phyloP scores from a whole-genome alignment of 129 eudicot species.

The Flaveria ramosissima region DNA sequence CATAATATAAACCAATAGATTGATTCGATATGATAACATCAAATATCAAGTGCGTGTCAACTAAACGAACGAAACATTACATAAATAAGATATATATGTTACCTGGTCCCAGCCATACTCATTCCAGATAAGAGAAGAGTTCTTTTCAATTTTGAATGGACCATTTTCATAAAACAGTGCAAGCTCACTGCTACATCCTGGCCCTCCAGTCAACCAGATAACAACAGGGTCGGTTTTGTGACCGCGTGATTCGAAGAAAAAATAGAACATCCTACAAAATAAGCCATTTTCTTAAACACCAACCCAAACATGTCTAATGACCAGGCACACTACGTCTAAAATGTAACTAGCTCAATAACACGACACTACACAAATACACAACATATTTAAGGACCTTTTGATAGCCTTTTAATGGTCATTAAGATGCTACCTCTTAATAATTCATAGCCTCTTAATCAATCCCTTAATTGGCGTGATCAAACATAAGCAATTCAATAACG shows the following conservation, averaged over 20 bases:
- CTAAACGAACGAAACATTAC: background rate
- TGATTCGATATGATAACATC: background rate
- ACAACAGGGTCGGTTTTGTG: slow-evolving; percentile 79
- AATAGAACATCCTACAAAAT: slow-evolving; percentile 80
- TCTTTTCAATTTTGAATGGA: slow-evolving; percentile 71
- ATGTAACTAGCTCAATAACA: too few species aligned
- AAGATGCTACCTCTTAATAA: too few species aligned
- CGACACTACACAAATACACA: too few species aligned
- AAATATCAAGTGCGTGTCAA: too few species aligned
- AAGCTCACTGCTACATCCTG: slow-evolving; percentile 95
- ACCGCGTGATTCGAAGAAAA: slow-evolving; percentile 87
- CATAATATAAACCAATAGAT: background rate
- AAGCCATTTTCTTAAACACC: too few species aligned
- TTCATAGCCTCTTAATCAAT: too few species aligned
- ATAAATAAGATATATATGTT: background rate
- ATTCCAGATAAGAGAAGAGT: slow-evolving; percentile 73
- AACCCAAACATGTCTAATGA: too few species aligned
- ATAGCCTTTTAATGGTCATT: too few species aligned
- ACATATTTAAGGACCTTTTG: too few species aligned
- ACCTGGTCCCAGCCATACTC: slow-evolving; percentile 98
- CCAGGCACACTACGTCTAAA: too few species aligned
- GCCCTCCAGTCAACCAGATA: slow-evolving; percentile 96
- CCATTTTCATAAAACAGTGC: slow-evolving; percentile 94
- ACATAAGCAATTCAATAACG: too few species aligned
- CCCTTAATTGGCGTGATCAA: too few species aligned